These are phyloP conservation scores for Aspergillus cristatus DNA, from an alignment of 495 filamentous ascomycete genomes.

Conservation along the genomic window DNA sequence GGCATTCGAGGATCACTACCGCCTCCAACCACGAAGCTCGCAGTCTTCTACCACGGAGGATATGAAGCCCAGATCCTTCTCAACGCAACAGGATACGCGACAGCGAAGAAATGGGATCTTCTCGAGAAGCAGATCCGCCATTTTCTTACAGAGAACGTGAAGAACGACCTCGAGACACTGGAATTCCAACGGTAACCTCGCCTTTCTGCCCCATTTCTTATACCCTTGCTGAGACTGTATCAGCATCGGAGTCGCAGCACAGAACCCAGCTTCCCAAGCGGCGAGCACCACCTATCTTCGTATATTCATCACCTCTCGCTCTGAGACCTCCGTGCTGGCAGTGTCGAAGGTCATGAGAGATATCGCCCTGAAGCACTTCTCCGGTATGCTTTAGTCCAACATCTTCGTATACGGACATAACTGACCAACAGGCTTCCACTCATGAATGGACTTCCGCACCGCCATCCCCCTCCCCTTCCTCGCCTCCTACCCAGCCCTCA, in stretches of 20 bases:
- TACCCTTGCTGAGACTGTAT: background rate
- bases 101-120: constrained; percentile 31
- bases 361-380: constrained; percentile 25
- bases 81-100: constrained; percentile 33
- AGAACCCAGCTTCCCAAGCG: constrained; percentile 13
- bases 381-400: constrained; percentile 9
- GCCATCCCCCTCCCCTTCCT: constrained; percentile 20
- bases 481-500: constrained; percentile 24
- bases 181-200: constrained; percentile 19
- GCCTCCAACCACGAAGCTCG: constrained; percentile 47
- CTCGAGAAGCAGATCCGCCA: constrained; percentile 29
- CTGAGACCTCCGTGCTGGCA: constrained; percentile 3
- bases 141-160: constrained; percentile 8
- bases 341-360: constrained; percentile 14
- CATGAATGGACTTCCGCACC: constrained; percentile 20
- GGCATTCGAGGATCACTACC: constrained; percentile 37
- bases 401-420: background rate
- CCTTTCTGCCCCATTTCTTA: background rate
- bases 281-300: constrained; percentile 24
- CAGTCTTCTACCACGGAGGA: constrained; percentile 37
- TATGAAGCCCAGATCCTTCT: constrained; percentile 35
- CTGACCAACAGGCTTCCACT: constrained; percentile 15
- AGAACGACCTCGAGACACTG: constrained; percentile 16
- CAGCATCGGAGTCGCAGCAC: constrained; percentile 17
- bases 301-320: constrained; percentile 15